Base-by-base conservation (phyloP, 2,329 filamentous ascomycete species). In the Beauveria australis region DNA sequence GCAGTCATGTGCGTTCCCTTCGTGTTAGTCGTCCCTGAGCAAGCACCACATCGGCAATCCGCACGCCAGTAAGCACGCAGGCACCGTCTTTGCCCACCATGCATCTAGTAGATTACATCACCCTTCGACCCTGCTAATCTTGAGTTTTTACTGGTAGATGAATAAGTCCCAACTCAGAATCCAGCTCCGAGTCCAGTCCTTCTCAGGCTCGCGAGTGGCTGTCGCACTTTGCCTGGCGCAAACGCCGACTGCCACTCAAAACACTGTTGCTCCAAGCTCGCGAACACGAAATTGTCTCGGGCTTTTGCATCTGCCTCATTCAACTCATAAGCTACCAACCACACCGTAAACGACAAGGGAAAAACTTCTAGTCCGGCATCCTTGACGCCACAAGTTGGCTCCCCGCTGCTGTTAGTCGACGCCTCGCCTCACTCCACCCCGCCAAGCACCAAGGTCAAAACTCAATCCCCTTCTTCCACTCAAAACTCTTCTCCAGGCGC, bases 331-430 rank as follows among this genome's bases (percentile, higher is more conserved):
- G 19, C 22, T n/a, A 12, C n/a, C 37, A 28, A 28, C 51, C 14
- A 53, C n/a, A 41, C 33, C 12, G 1, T 37, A 37, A 37, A 37
- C 33, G 33, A 37, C 33, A 14, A 26, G 49, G n/a, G 14, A n/a
- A 5, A 43, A 43, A 44, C 18, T n/a, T 46, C 26, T 22, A 41
- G n/a, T 22, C 26, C 28, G 3, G 9, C 14, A 58, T 43, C 24
- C 55, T 37, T 28, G 33, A 16, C 46, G 55, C 55, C 47, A 51
- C 33, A 57, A n/a, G 55, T 43, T 58, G 46, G 53, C 22, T 47
- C 41, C 41, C 46, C 26, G 19, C 41, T 19, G 12, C 6, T 22
- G 55, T 51, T 51, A 41, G 55, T 43, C 47, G 37, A 44, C 30
- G 55, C 55, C 47, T 58, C 53, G 33, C 33, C 30, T 12, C 19